Percentiles rank a stretch among this genome's conserved stretches.
phyloP scores from a whole-genome alignment of 225 moss, liverwort and hornwort species.

The Lunularia cruciata region DNA sequence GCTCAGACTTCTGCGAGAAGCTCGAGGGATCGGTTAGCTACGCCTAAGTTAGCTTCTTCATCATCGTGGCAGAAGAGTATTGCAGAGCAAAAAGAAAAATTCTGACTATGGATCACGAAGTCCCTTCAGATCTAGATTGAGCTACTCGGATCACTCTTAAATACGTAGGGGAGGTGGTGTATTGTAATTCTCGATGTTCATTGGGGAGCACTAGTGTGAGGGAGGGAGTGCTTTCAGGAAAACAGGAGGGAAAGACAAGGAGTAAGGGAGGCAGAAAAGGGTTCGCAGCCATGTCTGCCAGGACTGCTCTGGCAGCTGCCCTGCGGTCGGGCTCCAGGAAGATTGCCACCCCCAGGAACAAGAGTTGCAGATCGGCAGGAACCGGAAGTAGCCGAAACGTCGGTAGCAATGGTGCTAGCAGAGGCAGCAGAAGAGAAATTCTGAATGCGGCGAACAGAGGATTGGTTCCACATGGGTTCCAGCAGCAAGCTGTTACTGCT shows the following conservation, averaged over 20 bases:
- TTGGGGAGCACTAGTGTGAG: background rate
- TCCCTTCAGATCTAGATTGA: background rate
- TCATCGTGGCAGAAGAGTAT: background rate
- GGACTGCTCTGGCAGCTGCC: slow-evolving; percentile 64
- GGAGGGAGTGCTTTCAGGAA: background rate
- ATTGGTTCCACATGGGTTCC: slow-evolving; percentile 19
- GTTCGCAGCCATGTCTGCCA: slow-evolving; percentile 47
- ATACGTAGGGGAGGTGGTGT: background rate
- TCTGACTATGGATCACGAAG: background rate
- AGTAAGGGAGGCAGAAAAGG: background rate
- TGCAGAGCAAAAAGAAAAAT: too few relatives aligned
- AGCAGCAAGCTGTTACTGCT: slow-evolving; percentile 30
- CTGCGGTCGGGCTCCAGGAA: slow-evolving; percentile 59
- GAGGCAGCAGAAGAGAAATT: slow-evolving; percentile 35
- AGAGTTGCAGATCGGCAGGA: slow-evolving; percentile 20
- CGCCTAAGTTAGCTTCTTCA: too few relatives aligned
- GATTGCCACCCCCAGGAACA: slow-evolving; percentile 17
- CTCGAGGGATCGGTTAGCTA: too few relatives aligned
- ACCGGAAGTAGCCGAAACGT: slow-evolving; percentile 44
- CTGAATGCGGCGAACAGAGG: slow-evolving; percentile 55
- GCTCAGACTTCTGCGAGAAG: too few relatives aligned
- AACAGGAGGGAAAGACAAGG: background rate
- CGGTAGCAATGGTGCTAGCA: slow-evolving; percentile 19
- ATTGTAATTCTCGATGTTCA: background rate
- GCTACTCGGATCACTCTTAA: background rate